Conservation (phyloP, 2,329 filamentous ascomycete species). For the Trichoderma harzianum region DNA sequence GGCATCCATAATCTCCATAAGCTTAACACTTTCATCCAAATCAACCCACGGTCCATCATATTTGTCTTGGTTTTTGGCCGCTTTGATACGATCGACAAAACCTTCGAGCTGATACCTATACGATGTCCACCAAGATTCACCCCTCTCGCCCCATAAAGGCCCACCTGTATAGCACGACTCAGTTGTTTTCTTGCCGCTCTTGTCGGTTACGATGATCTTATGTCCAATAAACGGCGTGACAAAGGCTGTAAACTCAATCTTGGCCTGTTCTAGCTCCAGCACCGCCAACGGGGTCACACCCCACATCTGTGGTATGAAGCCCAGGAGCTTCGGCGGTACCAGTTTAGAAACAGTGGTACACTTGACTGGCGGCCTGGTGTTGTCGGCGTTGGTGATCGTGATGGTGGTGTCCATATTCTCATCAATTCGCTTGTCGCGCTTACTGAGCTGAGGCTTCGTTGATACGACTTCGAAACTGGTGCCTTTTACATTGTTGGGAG, state of each 20-base stretch:
- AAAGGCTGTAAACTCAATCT: not conserved
- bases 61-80: not conserved
- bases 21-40: not conserved
- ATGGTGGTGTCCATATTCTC: not conserved
- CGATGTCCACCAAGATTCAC: not conserved
- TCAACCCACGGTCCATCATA: not conserved
- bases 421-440: not conserved
- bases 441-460: not conserved
- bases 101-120: conserved; percentile 1
- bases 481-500: not conserved
- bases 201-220: not conserved
- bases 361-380: not conserved
- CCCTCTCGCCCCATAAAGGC: not conserved
- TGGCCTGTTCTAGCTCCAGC: not conserved
- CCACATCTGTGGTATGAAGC: not conserved
- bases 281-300: not conserved
- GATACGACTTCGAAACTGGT: not conserved
- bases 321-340: not conserved
- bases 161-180: not conserved
- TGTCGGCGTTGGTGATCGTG: not conserved
- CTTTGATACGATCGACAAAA: not conserved
- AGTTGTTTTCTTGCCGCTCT: not conserved
- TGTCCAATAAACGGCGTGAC: not conserved
- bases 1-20: not conserved
- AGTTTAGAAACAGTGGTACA: not conserved